These are phyloP conservation scores for Catharanthus roseus DNA, from an alignment of 257 asterid species.

Conservation along the genomic window DNA sequence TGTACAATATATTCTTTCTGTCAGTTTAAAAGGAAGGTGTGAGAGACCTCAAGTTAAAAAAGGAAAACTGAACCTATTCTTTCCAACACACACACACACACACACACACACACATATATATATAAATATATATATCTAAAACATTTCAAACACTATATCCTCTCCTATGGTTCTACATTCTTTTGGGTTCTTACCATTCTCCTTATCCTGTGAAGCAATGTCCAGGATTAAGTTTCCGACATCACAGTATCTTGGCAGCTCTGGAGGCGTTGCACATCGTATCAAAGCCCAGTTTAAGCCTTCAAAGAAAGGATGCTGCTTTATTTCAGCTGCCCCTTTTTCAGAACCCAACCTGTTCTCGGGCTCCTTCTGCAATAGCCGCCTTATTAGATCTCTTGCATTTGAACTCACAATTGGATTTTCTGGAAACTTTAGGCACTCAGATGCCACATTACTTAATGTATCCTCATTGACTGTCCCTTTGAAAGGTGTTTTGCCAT, in stretches of 20 bases:
- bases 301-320: constrained; percentile 69
- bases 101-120: neutral
- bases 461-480: constrained; percentile 65
- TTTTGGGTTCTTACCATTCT: constrained; percentile 22
- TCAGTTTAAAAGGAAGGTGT: neutral
- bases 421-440: constrained; percentile 60
- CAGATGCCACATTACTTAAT: constrained; percentile 59
- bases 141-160: constrained; percentile 37
- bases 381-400: constrained; percentile 60
- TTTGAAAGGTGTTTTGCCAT: constrained; percentile 74
- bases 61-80: constrained; percentile 12
- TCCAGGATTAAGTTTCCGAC: constrained; percentile 24
- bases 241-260: constrained; percentile 52
- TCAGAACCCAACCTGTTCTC: constrained; percentile 57
- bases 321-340: constrained; percentile 78
- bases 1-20: constrained; percentile 12
- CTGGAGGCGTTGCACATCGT: constrained; percentile 70
- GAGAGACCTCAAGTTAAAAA: constrained; percentile 10
- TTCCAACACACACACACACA: neutral
- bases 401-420: constrained; percentile 47
- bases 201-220: constrained; percentile 21
- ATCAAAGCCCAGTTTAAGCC: constrained; percentile 81
- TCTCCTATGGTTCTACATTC: constrained; percentile 28
- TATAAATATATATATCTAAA: constrained; percentile 23
- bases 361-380: constrained; percentile 65